phyloP scores from a whole-genome alignment of 1,139 yeast genomes.

The Yamadazyma aaseri region DNA sequence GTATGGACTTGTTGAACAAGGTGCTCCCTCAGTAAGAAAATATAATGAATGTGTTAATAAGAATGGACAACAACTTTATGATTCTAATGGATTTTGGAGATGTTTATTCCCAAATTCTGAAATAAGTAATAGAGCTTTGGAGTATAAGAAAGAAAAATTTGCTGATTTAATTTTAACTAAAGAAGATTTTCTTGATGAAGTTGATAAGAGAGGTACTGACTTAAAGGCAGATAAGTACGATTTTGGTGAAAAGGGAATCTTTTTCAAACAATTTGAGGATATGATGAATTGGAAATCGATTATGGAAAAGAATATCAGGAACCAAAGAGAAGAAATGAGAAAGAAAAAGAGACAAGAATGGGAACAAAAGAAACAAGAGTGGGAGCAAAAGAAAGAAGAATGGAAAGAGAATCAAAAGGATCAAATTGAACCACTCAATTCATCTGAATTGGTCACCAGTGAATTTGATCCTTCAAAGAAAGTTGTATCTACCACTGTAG shows the following conservation, averaged over 20 bases:
- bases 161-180: conserved; percentile 43
- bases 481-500: conserved; percentile 51
- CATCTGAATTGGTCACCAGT: not conserved
- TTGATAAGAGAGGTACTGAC: conserved; percentile 13
- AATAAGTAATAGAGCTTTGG: conserved; percentile 35
- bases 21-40: conserved; percentile 59
- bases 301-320: conserved; percentile 45
- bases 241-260: conserved; percentile 39
- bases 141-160: conserved; percentile 25
- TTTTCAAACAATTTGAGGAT: conserved; percentile 62
- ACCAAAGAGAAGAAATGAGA: conserved; percentile 20
- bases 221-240: conserved; percentile 23
- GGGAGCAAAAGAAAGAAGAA: conserved; percentile 8
- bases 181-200: conserved; percentile 43
- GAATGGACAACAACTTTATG: conserved; percentile 78
- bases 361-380: conserved; percentile 4
- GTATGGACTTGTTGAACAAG: conserved; percentile 54
- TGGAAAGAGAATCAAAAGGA: conserved; percentile 3
- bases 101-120: conserved; percentile 71
- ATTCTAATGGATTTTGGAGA: conserved; percentile 77
- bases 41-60: conserved; percentile 62
- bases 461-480: conserved; percentile 20
- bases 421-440: not conserved
- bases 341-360: conserved; percentile 3
- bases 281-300: conserved; percentile 65